These are phyloP conservation scores for Chaetomium tenue DNA, from an alignment of 495 filamentous ascomycete species.

Conservation along the genomic window DNA sequence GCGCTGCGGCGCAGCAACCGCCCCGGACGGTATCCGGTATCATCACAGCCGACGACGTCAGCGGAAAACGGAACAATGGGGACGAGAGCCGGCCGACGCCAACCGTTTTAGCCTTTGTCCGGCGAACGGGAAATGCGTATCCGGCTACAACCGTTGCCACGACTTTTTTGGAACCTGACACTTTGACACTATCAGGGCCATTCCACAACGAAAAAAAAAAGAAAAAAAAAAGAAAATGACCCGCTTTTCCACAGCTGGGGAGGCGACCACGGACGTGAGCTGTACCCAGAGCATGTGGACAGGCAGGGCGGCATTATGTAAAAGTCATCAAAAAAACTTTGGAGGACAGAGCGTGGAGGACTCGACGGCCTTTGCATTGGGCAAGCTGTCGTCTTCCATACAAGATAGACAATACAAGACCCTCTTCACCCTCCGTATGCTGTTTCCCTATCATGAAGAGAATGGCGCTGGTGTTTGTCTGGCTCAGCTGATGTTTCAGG, in stretches of 20 bases:
- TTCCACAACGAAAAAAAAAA: slow-evolving; percentile 1
- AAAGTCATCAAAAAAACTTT: slow-evolving; percentile 8
- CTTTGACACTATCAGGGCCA: not conserved
- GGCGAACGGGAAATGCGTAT: slow-evolving; percentile 21
- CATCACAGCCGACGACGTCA: not conserved
- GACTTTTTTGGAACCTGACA: slow-evolving; percentile 8
- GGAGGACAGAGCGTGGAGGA: slow-evolving; percentile 1
- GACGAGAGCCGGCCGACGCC: not conserved
- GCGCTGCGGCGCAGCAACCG: not conserved
- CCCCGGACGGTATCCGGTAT: not conserved
- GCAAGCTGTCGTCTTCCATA: slow-evolving; percentile 1
- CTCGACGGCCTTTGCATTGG: not conserved
- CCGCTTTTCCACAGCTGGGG: not conserved
- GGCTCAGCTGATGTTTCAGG: not conserved
- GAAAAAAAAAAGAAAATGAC: not conserved
- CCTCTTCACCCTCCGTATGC: not conserved
- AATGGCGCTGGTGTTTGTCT: not conserved
- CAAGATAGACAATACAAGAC: slow-evolving; percentile 13
- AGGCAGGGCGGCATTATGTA: not conserved
- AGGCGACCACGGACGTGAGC: not conserved
- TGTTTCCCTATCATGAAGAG: not conserved
- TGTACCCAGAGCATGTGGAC: not conserved
- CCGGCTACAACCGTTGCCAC: not conserved
- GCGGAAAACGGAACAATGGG: not conserved
- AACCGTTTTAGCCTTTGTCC: slow-evolving; percentile 27